phyloP scores from a whole-genome alignment of 208 protist genomes.

The Crithidia bombi region DNA sequence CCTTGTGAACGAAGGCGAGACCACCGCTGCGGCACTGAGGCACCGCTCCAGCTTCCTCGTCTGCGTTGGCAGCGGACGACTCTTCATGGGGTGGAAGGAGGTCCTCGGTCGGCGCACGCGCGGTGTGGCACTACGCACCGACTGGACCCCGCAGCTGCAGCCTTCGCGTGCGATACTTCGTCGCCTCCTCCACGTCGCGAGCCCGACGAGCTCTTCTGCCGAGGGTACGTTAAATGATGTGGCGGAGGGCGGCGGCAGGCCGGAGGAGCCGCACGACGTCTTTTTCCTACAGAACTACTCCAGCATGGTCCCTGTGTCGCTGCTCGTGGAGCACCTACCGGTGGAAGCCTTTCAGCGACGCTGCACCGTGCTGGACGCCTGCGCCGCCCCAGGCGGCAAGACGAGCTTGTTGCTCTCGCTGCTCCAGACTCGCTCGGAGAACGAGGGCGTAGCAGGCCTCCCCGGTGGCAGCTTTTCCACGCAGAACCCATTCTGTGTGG shows the following conservation, averaged over 20 bases:
- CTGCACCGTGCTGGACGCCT: slow-evolving; percentile 87
- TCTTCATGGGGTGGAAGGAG: slow-evolving; percentile 40
- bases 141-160: slow-evolving; percentile 48
- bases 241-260: neutral
- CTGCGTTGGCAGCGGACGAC: slow-evolving; percentile 38
- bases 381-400: slow-evolving; percentile 94
- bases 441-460: slow-evolving; percentile 23
- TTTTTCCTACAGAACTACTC: slow-evolving; percentile 84
- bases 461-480: slow-evolving; percentile 25
- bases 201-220: neutral
- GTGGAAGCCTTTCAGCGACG: neutral
- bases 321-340: slow-evolving; percentile 58
- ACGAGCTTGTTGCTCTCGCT: slow-evolving; percentile 82
- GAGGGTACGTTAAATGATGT: neutral
- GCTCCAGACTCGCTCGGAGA: slow-evolving; percentile 29
- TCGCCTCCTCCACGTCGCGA: slow-evolving; percentile 9
- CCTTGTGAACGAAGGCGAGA: neutral
- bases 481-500: slow-evolving; percentile 23
- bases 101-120: slow-evolving; percentile 21
- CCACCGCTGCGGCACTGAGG: slow-evolving; percentile 6
- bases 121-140: slow-evolving; percentile 43
- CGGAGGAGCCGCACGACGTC: slow-evolving; percentile 7
- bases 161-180: slow-evolving; percentile 37
- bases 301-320: slow-evolving; percentile 72
- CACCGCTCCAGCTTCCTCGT: slow-evolving; percentile 24